These are phyloP conservation scores for Roridomyces roridus DNA, from an alignment of 768 basidiomycete species.

Conservation along the genomic window DNA sequence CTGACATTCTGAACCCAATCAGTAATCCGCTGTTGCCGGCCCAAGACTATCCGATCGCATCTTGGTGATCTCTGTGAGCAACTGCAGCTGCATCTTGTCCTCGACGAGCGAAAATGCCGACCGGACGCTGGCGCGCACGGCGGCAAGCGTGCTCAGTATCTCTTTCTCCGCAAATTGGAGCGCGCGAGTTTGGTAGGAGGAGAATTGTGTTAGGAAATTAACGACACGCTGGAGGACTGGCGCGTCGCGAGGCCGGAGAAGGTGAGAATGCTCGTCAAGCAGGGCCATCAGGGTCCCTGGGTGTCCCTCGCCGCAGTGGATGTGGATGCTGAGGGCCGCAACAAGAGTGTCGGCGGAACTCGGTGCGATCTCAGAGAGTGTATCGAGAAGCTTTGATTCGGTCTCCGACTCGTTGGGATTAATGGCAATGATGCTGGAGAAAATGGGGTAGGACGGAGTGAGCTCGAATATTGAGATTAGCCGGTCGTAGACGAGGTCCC, in stretches of 20 bases:
- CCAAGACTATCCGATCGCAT: slow-evolving; percentile 41
- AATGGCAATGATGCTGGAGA: slow-evolving; percentile 46
- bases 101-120: slow-evolving; percentile 55
- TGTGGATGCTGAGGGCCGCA: slow-evolving; percentile 62
- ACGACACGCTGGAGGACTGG: slow-evolving; percentile 52
- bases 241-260: slow-evolving; percentile 68
- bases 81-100: slow-evolving; percentile 42
- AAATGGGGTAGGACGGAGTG: slow-evolving; percentile 56
- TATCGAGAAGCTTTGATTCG: slow-evolving; percentile 39
- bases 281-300: slow-evolving; percentile 43
- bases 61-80: slow-evolving; percentile 53
- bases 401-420: slow-evolving; percentile 39
- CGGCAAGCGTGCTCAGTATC: slow-evolving; percentile 49
- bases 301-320: slow-evolving; percentile 47
- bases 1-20: slow-evolving; percentile 57
- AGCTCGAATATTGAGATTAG: slow-evolving; percentile 55
- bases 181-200: slow-evolving; percentile 36
- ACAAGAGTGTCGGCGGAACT: slow-evolving; percentile 57
- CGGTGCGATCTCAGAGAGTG: slow-evolving; percentile 49
- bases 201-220: slow-evolving; percentile 37
- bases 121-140: slow-evolving; percentile 50
- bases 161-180: slow-evolving; percentile 58
- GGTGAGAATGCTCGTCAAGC: slow-evolving; percentile 53
- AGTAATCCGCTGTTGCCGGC: slow-evolving; percentile 54
- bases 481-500: slow-evolving; percentile 49